Evolutionary conservation across 78 protist species (phyloP), one percentile per base, ranked within the genome.

Genomic region (Dictyostelium capitatum): DNA sequence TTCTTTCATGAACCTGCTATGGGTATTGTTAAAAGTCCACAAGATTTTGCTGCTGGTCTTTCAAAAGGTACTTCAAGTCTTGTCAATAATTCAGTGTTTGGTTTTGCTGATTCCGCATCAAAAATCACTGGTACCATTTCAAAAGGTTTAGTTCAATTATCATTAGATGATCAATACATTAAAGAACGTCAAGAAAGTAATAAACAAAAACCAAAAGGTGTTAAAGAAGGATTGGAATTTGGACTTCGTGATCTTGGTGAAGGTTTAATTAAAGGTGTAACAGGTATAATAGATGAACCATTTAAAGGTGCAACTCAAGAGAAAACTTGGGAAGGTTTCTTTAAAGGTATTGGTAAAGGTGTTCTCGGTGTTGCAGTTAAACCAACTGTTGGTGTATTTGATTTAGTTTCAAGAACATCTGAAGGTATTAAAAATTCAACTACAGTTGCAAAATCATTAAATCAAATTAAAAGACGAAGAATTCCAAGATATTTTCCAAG

Each of bases 341-440:
- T 97, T 51, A 95, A 92, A 46, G 98, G 98, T 19, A 30, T 97
- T 14, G 98, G 98, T 32, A 94, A 95, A 65, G 98, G 98, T 48
- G 75, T 97, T 8, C 65, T 94, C 10, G 98, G 98, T 43, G 77
- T 94, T 0, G 96, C 89, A 2, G 95, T 89, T 8, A 97, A 97
- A 74, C 98, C 98, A 8, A 94, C 97, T 1, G 94, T 91, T 3
- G 98, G 98, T 17, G 90, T 91, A 30, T 70, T 97, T 48, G 97
- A 96, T 46, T 47, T 96, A 12, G 92, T 83, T 6, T 20, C 97
- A 0, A 28, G 78, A 74, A 87, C 96, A 14, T 43, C 96, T 1
- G 97, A 97, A 65, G 98, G 96, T 50, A 84, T 96, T 41, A 50
- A 70, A 23, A 95, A 95, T 43, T 83, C 89, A 12, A 81, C 96